Percentiles rank a stretch among this genome's conserved stretches.
phyloP scores from a whole-genome alignment of 805 yeast genomes.

The Wickerhamomyces chaumierensis region DNA sequence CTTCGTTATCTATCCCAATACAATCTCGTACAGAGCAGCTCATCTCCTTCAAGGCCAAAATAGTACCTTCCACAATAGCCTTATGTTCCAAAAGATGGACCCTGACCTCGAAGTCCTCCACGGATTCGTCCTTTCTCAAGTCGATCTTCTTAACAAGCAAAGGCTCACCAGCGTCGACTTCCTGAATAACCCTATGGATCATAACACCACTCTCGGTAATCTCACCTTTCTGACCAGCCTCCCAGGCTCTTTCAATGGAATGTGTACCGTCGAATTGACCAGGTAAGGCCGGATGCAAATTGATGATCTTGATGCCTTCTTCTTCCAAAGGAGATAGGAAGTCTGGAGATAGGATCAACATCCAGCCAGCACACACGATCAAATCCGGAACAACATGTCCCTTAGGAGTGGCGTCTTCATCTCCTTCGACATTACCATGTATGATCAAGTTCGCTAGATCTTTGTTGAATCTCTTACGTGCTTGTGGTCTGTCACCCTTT shows the following conservation, averaged over 20 bases:
- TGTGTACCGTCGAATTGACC: conserved; percentile 95
- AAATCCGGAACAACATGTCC: conserved; percentile 55
- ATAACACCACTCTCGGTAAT: conserved; percentile 78
- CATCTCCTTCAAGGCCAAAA: conserved; percentile 36
- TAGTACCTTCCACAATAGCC: conserved; percentile 90
- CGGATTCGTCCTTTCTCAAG: conserved; percentile 57
- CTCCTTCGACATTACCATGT: conserved; percentile 30
- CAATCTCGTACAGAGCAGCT: conserved; percentile 18
- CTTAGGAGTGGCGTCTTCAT: conserved; percentile 10
- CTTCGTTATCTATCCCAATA: conserved; percentile 46
- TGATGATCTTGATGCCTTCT: conserved; percentile 67
- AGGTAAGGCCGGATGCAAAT: conserved; percentile 94
- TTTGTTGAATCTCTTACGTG: conserved; percentile 61
- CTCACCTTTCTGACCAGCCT: conserved; percentile 83
- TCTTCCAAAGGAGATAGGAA: conserved; percentile 57
- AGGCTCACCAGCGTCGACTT: conserved; percentile 91
- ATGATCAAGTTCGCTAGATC: conserved; percentile 68
- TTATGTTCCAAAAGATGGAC: conserved; percentile 79
- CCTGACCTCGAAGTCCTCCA: conserved; percentile 71
- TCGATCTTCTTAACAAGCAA: conserved; percentile 70
- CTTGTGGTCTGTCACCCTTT: conserved; percentile 50
- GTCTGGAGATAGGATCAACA: conserved; percentile 76
- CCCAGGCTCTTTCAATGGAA: conserved; percentile 94
- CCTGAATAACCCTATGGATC: conserved; percentile 95
- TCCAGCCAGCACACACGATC: conserved; percentile 98